Conservation (phyloP, 2,329 filamentous ascomycete genomes). For the Penicillium sp. region DNA sequence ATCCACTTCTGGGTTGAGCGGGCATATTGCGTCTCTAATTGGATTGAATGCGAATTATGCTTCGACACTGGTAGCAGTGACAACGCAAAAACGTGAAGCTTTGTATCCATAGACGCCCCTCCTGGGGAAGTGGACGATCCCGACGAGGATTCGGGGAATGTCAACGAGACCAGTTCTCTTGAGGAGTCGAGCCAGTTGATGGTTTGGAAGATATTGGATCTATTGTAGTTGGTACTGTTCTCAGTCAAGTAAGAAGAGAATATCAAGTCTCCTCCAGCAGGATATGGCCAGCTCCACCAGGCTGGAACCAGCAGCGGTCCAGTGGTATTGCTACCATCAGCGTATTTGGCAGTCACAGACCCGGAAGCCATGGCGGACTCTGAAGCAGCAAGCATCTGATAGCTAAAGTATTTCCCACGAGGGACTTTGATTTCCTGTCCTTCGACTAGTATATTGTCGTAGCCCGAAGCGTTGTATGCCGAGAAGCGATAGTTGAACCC, state of each 20-base stretch:
- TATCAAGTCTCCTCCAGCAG: slow-evolving; percentile 38
- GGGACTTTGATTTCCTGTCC: slow-evolving; percentile 35
- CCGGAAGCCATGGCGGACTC: slow-evolving; percentile 38
- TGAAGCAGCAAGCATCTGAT: slow-evolving; percentile 40
- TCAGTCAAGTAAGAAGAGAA: slow-evolving; percentile 39
- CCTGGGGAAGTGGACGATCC: slow-evolving; percentile 26
- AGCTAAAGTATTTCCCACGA: slow-evolving; percentile 33
- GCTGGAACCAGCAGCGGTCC: slow-evolving; percentile 33
- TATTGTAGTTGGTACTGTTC: slow-evolving; percentile 34
- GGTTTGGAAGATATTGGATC: slow-evolving; percentile 40
- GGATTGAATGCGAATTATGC: background rate
- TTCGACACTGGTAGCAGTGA: slow-evolving; percentile 30
- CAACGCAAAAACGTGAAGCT: slow-evolving; percentile 39
- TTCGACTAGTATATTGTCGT: slow-evolving; percentile 38
- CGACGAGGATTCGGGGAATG: slow-evolving; percentile 34
- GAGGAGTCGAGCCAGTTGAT: slow-evolving; percentile 39
- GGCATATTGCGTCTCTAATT: slow-evolving; percentile 36
- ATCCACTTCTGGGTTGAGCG: slow-evolving; percentile 42
- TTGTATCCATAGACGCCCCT: slow-evolving; percentile 20
- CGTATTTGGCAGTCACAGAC: slow-evolving; percentile 36
- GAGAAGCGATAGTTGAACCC: slow-evolving; percentile 38
- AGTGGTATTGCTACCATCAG: slow-evolving; percentile 34
- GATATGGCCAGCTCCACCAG: slow-evolving; percentile 41
- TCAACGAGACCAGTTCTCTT: slow-evolving; percentile 35
- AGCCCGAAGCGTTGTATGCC: slow-evolving; percentile 32